A percentile compares a stretch with the other conserved stretches of the same genome.
These are phyloP conservation scores for Stachybotrys chlorohalonatus DNA, from an alignment of 2,329 filamentous ascomycete species.

Conservation along the genomic window DNA sequence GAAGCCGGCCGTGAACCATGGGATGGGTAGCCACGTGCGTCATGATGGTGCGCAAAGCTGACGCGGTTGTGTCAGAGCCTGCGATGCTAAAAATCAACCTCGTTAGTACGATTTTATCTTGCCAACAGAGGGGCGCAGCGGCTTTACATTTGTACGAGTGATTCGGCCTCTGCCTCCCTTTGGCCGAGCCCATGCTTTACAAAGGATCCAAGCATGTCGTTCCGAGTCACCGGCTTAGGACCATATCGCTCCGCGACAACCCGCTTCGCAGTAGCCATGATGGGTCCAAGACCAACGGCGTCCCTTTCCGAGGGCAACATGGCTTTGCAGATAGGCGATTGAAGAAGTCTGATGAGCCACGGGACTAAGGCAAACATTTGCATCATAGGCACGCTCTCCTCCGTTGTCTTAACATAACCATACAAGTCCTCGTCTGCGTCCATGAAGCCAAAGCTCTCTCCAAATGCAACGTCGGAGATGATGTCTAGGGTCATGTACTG, in stretches of 20 bases:
- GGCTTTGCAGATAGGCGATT: conserved; percentile 28
- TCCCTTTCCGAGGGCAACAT: conserved; percentile 31
- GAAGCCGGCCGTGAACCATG: conserved; percentile 30
- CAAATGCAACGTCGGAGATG: conserved; percentile 42
- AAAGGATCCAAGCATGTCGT: conserved; percentile 27
- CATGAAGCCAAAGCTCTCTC: conserved; percentile 37
- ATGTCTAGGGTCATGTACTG: conserved; percentile 47
- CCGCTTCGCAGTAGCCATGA: conserved; percentile 17
- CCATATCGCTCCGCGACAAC: conserved; percentile 11
- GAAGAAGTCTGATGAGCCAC: conserved; percentile 29
- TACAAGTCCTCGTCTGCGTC: conserved; percentile 35
- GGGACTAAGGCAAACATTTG: conserved; percentile 32
- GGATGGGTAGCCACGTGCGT: conserved; percentile 41
- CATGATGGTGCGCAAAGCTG: conserved; percentile 31
- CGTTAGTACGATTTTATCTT: background rate
- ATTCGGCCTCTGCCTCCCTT: conserved; percentile 18
- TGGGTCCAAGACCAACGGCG: conserved; percentile 27
- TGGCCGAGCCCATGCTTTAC: conserved; percentile 21
- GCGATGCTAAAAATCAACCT: conserved; percentile 10
- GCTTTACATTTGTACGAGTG: conserved; percentile 13
- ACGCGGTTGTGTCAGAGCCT: conserved; percentile 23
- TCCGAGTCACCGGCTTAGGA: conserved; percentile 8
- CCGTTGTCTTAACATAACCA: conserved; percentile 35
- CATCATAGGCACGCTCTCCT: conserved; percentile 31
- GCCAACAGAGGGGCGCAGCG: background rate